Evolutionary conservation across 2,329 filamentous ascomycete species (phyloP).

Genomic region (Pseudopithomyces chartarum): DNA sequence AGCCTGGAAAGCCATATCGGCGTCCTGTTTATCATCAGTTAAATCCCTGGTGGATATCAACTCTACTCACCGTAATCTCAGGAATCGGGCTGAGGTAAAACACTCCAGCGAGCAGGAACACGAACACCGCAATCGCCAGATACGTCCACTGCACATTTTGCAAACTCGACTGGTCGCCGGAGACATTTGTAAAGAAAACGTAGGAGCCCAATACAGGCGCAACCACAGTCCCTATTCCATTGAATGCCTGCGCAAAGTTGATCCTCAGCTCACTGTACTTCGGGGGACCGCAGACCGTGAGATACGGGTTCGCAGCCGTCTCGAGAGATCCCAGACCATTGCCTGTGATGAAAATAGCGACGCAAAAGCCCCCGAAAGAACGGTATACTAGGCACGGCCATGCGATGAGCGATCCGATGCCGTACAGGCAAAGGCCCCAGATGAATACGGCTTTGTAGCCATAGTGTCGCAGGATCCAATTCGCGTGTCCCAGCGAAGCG

Average conservation of each 20-base stretch:
- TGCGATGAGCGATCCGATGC: conserved; percentile 62
- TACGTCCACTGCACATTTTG: conserved; percentile 69
- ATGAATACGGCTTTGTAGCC: conserved; percentile 56
- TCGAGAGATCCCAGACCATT: conserved; percentile 61
- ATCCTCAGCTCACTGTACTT: conserved; percentile 63
- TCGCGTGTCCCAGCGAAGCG: conserved; percentile 53
- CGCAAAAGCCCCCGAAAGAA: conserved; percentile 65
- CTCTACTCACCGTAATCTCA: conserved; percentile 54
- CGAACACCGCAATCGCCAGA: conserved; percentile 65
- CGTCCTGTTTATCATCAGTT: conserved; percentile 18
- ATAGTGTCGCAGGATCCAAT: conserved; percentile 55
- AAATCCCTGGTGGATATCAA: no score
- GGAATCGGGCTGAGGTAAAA: conserved; percentile 63
- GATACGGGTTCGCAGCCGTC: conserved; percentile 61
- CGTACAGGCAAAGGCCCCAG: conserved; percentile 60
- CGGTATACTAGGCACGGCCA: conserved; percentile 63
- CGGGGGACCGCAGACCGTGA: conserved; percentile 62
- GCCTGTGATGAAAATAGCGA: conserved; percentile 61
- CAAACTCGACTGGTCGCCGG: conserved; percentile 55
- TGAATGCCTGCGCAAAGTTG: conserved; percentile 63
- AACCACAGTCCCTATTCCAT: conserved; percentile 63
- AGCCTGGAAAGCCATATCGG: conserved; percentile 62
- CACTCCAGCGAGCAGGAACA: conserved; percentile 60
- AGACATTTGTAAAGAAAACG: conserved; percentile 65
- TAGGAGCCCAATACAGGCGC: conserved; percentile 64